phyloP scores from a whole-genome alignment of 257 asterid genomes.

The Nemophila menziesii region DNA sequence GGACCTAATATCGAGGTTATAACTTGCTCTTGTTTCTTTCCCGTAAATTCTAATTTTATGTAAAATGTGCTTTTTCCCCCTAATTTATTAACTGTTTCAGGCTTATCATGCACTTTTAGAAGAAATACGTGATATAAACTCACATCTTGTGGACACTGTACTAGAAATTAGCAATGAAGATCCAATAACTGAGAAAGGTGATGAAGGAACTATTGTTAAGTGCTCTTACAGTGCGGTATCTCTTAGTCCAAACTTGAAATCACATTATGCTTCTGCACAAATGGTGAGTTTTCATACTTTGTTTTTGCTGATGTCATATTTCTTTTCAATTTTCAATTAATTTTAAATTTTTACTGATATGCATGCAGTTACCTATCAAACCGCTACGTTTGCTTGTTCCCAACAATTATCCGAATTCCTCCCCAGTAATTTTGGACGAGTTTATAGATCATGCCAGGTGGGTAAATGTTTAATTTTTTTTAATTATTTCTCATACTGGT shows the following conservation, averaged over 20 bases:
- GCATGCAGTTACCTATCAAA: slow-evolving; percentile 65
- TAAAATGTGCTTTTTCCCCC: neutral
- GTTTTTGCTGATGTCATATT: slow-evolving; percentile 5
- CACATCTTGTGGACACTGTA: slow-evolving; percentile 56
- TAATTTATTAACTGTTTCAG: slow-evolving; percentile 23
- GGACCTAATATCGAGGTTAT: slow-evolving; percentile 46
- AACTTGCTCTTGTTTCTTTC: slow-evolving; percentile 1
- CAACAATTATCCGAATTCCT: slow-evolving; percentile 52
- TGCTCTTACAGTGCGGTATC: slow-evolving; percentile 64
- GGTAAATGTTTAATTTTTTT: slow-evolving; percentile 5
- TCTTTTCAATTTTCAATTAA: slow-evolving; percentile 9
- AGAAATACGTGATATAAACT: slow-evolving; percentile 60
- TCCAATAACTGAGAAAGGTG: slow-evolving; percentile 46
- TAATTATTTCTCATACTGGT: neutral
- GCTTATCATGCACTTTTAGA: slow-evolving; percentile 65
- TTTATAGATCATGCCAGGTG: slow-evolving; percentile 74
- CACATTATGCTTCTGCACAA: slow-evolving; percentile 65
- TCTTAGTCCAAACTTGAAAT: slow-evolving; percentile 56
- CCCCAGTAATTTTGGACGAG: slow-evolving; percentile 64
- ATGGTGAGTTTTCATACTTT: slow-evolving; percentile 35
- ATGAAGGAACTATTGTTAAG: slow-evolving; percentile 66
- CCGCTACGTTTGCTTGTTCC: slow-evolving; percentile 64
- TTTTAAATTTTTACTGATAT: slow-evolving; percentile 9
- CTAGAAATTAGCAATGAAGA: slow-evolving; percentile 58
- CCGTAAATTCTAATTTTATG: neutral